Evolutionary conservation across 768 basidiomycete genomes (phyloP).

Genomic region (Tricholoma matsutake): DNA sequence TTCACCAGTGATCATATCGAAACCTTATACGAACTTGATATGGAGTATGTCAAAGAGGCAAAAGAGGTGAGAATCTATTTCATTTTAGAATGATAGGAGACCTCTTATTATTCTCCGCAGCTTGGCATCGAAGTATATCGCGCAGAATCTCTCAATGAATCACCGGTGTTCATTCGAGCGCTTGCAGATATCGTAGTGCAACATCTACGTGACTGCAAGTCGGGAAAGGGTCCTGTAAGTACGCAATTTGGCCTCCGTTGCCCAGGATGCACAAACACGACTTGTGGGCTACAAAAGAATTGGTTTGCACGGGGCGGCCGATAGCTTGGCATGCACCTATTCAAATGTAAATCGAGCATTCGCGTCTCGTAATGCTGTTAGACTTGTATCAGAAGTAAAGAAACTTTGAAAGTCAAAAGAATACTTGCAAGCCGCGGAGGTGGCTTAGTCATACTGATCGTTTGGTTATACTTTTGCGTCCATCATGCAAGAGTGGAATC

Average conservation of each 20-base stretch:
- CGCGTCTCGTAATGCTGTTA: constrained; percentile 9
- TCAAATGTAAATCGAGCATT: background rate
- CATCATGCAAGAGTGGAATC: background rate
- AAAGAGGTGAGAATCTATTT: constrained; percentile 60
- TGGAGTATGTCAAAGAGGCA: constrained; percentile 91
- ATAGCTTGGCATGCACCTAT: constrained; percentile 20
- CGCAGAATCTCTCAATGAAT: constrained; percentile 90
- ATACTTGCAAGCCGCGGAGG: background rate
- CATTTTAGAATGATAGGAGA: constrained; percentile 7
- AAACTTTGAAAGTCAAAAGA: background rate
- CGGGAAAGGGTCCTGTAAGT: constrained; percentile 65
- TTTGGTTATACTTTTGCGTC: background rate
- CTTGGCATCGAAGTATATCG: constrained; percentile 88
- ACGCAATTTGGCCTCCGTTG: constrained; percentile 85
- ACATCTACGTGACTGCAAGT: constrained; percentile 65
- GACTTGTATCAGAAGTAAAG: background rate
- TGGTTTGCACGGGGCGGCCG: constrained; percentile 84
- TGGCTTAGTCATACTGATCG: constrained; percentile 3
- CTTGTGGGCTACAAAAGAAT: constrained; percentile 82
- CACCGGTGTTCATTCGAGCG: constrained; percentile 93
- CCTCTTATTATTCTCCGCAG: constrained; percentile 37
- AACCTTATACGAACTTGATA: constrained; percentile 93
- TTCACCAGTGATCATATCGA: constrained; percentile 99
- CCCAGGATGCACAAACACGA: constrained; percentile 89
- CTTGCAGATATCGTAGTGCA: constrained; percentile 85